Percentiles rank a stretch among this genome's conserved stretches.
Evolutionary conservation across 306 rosid species (phyloP).

Genomic region (Carpinus fangiana): DNA sequence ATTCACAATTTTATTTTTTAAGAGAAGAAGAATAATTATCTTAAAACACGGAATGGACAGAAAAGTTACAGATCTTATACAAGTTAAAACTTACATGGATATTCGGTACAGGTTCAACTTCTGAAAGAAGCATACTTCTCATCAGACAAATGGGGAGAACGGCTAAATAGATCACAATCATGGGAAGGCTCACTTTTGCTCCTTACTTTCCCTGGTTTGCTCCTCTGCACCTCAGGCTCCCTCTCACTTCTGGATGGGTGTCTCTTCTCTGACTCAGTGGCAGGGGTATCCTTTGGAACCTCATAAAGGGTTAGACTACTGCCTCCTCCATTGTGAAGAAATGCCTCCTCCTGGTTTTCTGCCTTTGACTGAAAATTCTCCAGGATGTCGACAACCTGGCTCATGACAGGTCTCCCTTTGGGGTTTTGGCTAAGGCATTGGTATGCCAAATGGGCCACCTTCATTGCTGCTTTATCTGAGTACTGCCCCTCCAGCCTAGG

Average conservation of each 20-base stretch:
- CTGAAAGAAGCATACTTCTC: slow-evolving; percentile 38
- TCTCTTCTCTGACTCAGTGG: slow-evolving; percentile 22
- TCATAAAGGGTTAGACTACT: slow-evolving; percentile 64
- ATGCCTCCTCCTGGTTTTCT: slow-evolving; percentile 51
- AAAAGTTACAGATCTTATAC: slow-evolving; percentile 38
- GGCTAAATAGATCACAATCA: slow-evolving; percentile 24
- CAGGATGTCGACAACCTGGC: slow-evolving; percentile 73
- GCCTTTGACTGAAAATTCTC: slow-evolving; percentile 53
- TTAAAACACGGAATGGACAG: slow-evolving; percentile 34
- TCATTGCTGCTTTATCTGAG: slow-evolving; percentile 56
- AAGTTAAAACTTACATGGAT: slow-evolving; percentile 37
- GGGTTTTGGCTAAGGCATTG: slow-evolving; percentile 95
- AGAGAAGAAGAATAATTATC: neutral
- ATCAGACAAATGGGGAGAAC: slow-evolving; percentile 29
- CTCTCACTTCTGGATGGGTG: slow-evolving; percentile 20
- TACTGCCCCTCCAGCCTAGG: slow-evolving; percentile 88
- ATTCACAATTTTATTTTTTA: neutral
- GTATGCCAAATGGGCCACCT: slow-evolving; percentile 73
- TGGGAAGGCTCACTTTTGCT: slow-evolving; percentile 37
- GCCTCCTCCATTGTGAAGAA: slow-evolving; percentile 62
- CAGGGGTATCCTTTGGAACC: slow-evolving; percentile 53
- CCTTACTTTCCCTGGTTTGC: slow-evolving; percentile 34
- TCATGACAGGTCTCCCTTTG: slow-evolving; percentile 86
- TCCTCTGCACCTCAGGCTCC: slow-evolving; percentile 16
- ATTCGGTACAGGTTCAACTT: slow-evolving; percentile 31